These are phyloP conservation scores for Sporormia fimetaria DNA, from an alignment of 495 filamentous ascomycete species.

Conservation along the genomic window DNA sequence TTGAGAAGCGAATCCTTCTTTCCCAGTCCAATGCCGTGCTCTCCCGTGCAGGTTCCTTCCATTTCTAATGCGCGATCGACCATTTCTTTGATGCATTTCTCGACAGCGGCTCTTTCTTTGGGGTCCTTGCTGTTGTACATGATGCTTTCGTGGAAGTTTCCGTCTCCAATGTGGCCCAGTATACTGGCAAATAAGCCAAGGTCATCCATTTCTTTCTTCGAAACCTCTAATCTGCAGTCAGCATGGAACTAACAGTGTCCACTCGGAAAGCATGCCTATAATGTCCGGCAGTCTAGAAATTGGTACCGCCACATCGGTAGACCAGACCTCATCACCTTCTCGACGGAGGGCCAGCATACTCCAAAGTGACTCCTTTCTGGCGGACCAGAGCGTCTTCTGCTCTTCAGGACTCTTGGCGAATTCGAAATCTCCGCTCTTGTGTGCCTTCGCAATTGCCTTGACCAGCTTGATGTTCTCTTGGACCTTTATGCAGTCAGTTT, in stretches of 20 bases:
- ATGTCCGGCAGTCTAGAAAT: constrained; percentile 78
- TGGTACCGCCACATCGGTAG: constrained; percentile 83
- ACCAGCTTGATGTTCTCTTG: constrained; percentile 55
- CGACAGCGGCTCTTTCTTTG: constrained; percentile 57
- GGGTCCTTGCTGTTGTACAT: constrained; percentile 62
- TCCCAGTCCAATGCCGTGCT: constrained; percentile 80
- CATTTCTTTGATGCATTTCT: constrained; percentile 77
- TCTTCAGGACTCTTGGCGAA: constrained; percentile 59
- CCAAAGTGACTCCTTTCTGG: constrained; percentile 66
- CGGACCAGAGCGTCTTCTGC: constrained; percentile 61
- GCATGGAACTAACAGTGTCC: background rate
- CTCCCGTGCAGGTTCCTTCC: constrained; percentile 87
- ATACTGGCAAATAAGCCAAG: constrained; percentile 77
- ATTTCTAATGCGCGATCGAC: constrained; percentile 77
- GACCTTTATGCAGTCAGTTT: constrained; percentile 26
- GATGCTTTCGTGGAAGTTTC: constrained; percentile 87
- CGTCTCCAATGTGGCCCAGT: constrained; percentile 76
- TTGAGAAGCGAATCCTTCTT: constrained; percentile 72
- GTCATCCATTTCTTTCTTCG: constrained; percentile 79
- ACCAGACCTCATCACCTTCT: constrained; percentile 47
- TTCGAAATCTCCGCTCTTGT: constrained; percentile 58
- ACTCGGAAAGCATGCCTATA: constrained; percentile 42
- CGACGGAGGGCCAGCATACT: constrained; percentile 58
- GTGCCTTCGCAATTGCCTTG: constrained; percentile 48
- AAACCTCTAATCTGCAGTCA: constrained; percentile 45